A percentile compares a stretch with the other conserved stretches of the same genome.
Conservation (phyloP, 768 basidiomycete genomes). For the Tricholomella constricta region DNA sequence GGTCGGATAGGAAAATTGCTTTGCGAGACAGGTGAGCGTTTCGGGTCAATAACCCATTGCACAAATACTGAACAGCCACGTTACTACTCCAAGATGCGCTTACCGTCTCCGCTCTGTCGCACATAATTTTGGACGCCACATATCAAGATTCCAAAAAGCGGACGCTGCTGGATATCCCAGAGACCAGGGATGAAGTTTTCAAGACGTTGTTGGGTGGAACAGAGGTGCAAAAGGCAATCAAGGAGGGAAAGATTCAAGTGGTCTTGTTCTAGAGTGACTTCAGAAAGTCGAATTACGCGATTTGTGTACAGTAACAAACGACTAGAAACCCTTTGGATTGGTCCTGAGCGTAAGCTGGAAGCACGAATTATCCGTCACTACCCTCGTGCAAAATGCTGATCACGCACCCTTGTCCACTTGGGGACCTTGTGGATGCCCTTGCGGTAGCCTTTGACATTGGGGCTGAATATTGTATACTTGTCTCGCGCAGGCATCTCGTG, state of each 20-base stretch:
- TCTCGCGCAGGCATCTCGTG: slow-evolving; percentile 90
- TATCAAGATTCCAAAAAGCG: slow-evolving; percentile 77
- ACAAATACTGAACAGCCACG: background rate
- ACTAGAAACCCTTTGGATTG: slow-evolving; percentile 90
- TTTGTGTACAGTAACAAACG: slow-evolving; percentile 9
- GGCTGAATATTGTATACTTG: slow-evolving; percentile 92
- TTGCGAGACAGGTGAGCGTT: slow-evolving; percentile 60
- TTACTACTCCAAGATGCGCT: slow-evolving; percentile 59
- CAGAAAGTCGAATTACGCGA: slow-evolving; percentile 9
- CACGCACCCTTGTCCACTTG: slow-evolving; percentile 90
- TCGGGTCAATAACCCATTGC: background rate
- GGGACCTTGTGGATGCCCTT: slow-evolving; percentile 97
- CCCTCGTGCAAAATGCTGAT: background rate
- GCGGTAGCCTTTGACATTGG: slow-evolving; percentile 71
- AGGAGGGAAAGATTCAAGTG: slow-evolving; percentile 74
- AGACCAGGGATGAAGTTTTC: slow-evolving; percentile 82
- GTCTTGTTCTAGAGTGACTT: slow-evolving; percentile 63
- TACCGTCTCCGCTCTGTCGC: slow-evolving; percentile 71
- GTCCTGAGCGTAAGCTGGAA: slow-evolving; percentile 78
- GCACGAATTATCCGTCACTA: background rate
- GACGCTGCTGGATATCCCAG: slow-evolving; percentile 76
- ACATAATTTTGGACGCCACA: slow-evolving; percentile 80
- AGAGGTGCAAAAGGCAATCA: slow-evolving; percentile 61
- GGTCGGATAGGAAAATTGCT: slow-evolving; percentile 87
- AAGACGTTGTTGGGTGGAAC: slow-evolving; percentile 67